A percentile compares a stretch with the other conserved stretches of the same genome.
Conservation (phyloP, 495 filamentous ascomycete species). For the Ramalina intermedia region DNA sequence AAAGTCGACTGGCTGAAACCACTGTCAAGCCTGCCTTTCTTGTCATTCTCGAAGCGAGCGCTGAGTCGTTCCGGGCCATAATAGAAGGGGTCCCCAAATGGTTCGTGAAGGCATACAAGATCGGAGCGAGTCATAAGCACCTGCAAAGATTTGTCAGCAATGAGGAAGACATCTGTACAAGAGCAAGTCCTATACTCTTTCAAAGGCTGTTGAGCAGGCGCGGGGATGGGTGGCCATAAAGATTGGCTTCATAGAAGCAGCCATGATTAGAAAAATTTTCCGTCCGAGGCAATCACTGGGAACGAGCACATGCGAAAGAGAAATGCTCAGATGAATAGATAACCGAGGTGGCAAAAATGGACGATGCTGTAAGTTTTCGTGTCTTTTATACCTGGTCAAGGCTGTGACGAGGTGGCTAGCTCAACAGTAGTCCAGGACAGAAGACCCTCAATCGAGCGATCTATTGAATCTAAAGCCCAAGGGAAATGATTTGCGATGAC, state of each 20-base stretch:
- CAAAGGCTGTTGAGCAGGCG: slow-evolving; percentile 90
- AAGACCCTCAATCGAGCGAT: no score
- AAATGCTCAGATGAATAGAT: background rate
- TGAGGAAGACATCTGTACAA: background rate
- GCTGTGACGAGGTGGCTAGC: no score
- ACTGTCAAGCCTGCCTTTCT: slow-evolving; percentile 48
- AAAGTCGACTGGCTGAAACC: slow-evolving; percentile 69
- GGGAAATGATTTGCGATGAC: no score
- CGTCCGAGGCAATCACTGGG: background rate
- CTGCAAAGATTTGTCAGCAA: slow-evolving; percentile 26
- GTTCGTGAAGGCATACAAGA: slow-evolving; percentile 78
- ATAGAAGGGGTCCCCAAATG: slow-evolving; percentile 94
- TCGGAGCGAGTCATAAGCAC: slow-evolving; percentile 90
- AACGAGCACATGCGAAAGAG: background rate
- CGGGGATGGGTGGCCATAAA: slow-evolving; percentile 89
- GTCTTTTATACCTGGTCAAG: no score
- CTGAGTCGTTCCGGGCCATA: slow-evolving; percentile 80
- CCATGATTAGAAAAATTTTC: slow-evolving; percentile 34
- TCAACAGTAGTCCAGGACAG: no score
- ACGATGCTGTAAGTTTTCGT: background rate
- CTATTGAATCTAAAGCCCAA: no score
- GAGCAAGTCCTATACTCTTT: slow-evolving; percentile 44
- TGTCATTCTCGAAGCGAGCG: slow-evolving; percentile 59
- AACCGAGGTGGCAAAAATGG: background rate
- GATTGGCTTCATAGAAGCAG: slow-evolving; percentile 50